A percentile compares a stretch with the other conserved stretches of the same genome.
Conservation (phyloP, 2,329 filamentous ascomycete species). For the Phaeosphaeria sp. region DNA sequence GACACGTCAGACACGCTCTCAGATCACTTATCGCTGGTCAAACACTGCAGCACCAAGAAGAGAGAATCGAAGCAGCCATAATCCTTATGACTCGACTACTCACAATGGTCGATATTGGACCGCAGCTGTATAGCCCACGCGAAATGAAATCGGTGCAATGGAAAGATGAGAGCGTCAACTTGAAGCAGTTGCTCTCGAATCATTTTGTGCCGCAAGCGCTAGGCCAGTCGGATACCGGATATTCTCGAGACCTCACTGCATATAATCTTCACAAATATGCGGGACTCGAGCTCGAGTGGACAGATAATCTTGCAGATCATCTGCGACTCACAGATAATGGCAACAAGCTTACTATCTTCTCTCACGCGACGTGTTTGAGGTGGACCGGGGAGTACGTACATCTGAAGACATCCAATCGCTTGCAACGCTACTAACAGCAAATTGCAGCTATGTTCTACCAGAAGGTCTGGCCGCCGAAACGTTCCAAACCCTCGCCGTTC, state of each 20-base stretch:
- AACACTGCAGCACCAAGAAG: conserved; percentile 10
- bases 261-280: conserved; percentile 40
- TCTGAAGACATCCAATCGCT: no score
- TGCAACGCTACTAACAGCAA: no score
- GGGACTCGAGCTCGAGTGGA: conserved; percentile 50
- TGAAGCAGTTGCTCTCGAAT: conserved; percentile 6
- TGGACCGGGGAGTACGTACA: conserved; percentile 12
- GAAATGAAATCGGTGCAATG: conserved; percentile 15
- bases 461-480: conserved; percentile 47
- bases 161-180: neutral
- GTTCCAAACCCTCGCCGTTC: conserved; percentile 45
- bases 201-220: neutral
- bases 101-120: conserved; percentile 20
- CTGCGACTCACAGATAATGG: conserved; percentile 50
- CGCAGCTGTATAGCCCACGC: conserved; percentile 1
- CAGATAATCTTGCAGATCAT: conserved; percentile 50
- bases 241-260: conserved; percentile 22
- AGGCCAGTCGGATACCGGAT: neutral
- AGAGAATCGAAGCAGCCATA: conserved; percentile 18
- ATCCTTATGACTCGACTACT: conserved; percentile 18
- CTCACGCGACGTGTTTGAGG: conserved; percentile 48
- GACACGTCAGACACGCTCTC: conserved; percentile 8
- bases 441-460: conserved; percentile 24
- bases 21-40: conserved; percentile 9
- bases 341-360: conserved; percentile 47